phyloP scores from a whole-genome alignment of 805 yeast genomes.

The Naumovozyma baii region DNA sequence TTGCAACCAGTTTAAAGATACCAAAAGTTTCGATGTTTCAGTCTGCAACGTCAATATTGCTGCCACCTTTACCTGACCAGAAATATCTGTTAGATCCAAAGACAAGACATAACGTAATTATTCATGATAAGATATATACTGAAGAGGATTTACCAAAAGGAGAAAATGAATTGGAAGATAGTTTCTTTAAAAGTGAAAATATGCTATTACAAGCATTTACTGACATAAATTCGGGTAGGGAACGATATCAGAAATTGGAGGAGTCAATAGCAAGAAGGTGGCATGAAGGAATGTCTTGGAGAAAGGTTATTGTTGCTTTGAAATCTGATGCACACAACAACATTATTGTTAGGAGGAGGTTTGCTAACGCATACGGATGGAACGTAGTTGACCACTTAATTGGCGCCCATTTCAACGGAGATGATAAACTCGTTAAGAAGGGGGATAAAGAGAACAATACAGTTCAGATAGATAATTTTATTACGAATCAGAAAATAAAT shows the following conservation, averaged over 20 bases:
- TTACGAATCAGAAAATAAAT: background rate
- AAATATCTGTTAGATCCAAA: slow-evolving; percentile 56
- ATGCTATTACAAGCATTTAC: slow-evolving; percentile 30
- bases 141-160: slow-evolving; percentile 39
- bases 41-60: slow-evolving; percentile 53
- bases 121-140: slow-evolving; percentile 60
- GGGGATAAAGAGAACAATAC: slow-evolving; percentile 2
- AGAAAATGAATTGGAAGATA: slow-evolving; percentile 6
- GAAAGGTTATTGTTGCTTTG: slow-evolving; percentile 78
- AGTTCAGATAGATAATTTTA: background rate
- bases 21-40: slow-evolving; percentile 64
- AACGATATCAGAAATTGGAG: slow-evolving; percentile 65
- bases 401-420: slow-evolving; percentile 43
- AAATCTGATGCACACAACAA: slow-evolving; percentile 94
- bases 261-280: slow-evolving; percentile 82
- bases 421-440: slow-evolving; percentile 1
- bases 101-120: slow-evolving; percentile 45
- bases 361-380: slow-evolving; percentile 86
- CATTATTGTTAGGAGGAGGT: slow-evolving; percentile 77
- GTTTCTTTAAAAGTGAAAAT: slow-evolving; percentile 15
- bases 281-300: slow-evolving; percentile 79
- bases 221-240: slow-evolving; percentile 36
- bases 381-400: slow-evolving; percentile 60
- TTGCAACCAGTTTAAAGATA: slow-evolving; percentile 24
- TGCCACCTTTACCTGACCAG: slow-evolving; percentile 62